Base-by-base conservation (phyloP, 306 rosid species). In the Notholithocarpus densiflorus region DNA sequence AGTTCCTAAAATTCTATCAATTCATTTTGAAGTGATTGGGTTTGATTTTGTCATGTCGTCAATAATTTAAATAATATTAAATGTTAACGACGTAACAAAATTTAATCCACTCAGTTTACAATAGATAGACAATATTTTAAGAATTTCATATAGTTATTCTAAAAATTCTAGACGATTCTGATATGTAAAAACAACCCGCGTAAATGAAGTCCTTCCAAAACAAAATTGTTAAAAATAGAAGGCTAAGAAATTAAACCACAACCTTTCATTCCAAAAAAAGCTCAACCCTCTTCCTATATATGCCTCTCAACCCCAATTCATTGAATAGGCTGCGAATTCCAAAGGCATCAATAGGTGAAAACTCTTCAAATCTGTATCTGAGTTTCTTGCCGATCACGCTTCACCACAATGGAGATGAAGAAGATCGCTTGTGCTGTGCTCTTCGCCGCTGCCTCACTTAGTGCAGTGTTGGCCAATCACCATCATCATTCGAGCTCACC, bases 401-500 rank as follows among this genome's bases (percentile, higher is more conserved):
- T 31, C 45, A 0, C 32, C 9, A 48, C 79, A n/a, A 79, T 79
- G 86, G 83, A 75, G 75, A 83, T 83, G 86, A 83, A 83, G 83
- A 83, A 83, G 45, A 26, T 79, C 32, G 83, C 62, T 43, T 74
- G 61, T 32, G 54, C 68, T 1, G 71, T 80, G 45, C 77, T 79
- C 55, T 75, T 83, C 54, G 78, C 77, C 14, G 86, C 83, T 27
- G 83, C 83, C 27, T 29, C 76, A 5, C 5, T 83, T 34, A 75
- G 74, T 29, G 71, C 61, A 3, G 86, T 15, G 6, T 72, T 79
- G 74, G 83, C 86, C 10, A 6, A 31, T 21, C 18, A 59, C 6
- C 43, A 34, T 14, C 7, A 60, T 27, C 10, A 64, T 15, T 74
- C 77, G 51, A n/a, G 19, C 23, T 61, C 77, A 45, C 54, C 62